These are phyloP conservation scores for Alternaria atra DNA, from an alignment of 2,329 filamentous ascomycete genomes.

Conservation along the genomic window DNA sequence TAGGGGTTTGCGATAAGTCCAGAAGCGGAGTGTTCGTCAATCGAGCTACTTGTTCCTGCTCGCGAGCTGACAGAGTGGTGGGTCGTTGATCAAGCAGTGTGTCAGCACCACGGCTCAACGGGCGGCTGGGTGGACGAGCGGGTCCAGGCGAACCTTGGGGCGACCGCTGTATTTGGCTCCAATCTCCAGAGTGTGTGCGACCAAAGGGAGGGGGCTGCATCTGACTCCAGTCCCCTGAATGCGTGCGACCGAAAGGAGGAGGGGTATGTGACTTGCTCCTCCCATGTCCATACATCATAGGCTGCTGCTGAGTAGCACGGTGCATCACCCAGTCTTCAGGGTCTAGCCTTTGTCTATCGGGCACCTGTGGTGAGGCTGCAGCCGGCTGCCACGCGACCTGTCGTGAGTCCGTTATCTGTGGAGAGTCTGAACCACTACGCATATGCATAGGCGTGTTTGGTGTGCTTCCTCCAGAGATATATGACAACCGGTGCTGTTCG, in stretches of 20 bases:
- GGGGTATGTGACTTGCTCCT: slow-evolving; percentile 64
- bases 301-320: slow-evolving; percentile 66
- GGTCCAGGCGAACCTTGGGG: slow-evolving; percentile 33
- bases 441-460: slow-evolving; percentile 56
- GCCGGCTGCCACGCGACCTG: slow-evolving; percentile 84
- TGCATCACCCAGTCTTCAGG: slow-evolving; percentile 87
- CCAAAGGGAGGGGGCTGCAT: slow-evolving; percentile 44
- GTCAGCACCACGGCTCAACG: slow-evolving; percentile 61
- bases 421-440: slow-evolving; percentile 44
- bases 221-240: slow-evolving; percentile 58
- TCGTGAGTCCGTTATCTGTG: slow-evolving; percentile 64
- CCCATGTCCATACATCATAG: slow-evolving; percentile 62
- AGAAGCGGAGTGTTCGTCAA: slow-evolving; percentile 81
- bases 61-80: slow-evolving; percentile 77
- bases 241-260: slow-evolving; percentile 54
- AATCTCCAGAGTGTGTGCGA: slow-evolving; percentile 57
- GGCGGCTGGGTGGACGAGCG: slow-evolving; percentile 42
- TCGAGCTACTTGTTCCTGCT: slow-evolving; percentile 88
- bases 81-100: slow-evolving; percentile 63
- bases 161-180: slow-evolving; percentile 51
- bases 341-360: slow-evolving; percentile 66
- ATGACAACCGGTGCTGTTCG: slow-evolving; percentile 42
- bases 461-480: slow-evolving; percentile 44
- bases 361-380: slow-evolving; percentile 60
- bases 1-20: slow-evolving; percentile 64